phyloP scores from a whole-genome alignment of 257 asterid genomes.

The Solanum verrucosum region DNA sequence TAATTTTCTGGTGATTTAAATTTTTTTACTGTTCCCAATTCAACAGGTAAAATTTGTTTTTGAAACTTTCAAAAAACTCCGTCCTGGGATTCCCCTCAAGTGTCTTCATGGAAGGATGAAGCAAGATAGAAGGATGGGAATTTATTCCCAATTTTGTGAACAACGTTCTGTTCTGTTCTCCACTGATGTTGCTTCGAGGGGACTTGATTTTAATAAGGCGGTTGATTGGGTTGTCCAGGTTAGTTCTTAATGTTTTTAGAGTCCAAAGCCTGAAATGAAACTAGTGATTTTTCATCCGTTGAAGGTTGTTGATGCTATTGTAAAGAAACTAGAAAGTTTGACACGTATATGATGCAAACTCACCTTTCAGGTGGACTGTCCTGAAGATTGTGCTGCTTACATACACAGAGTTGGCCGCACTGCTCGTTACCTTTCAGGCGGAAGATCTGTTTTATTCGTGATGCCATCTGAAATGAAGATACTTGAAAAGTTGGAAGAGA shows the following conservation, averaged over 20 bases:
- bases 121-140: constrained; percentile 76
- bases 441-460: constrained; percentile 76
- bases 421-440: constrained; percentile 88
- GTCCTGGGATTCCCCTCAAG: constrained; percentile 85
- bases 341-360: background rate
- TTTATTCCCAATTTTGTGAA: constrained; percentile 71
- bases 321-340: background rate
- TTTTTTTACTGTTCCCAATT: background rate
- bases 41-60: constrained; percentile 69
- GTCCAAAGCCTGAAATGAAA: background rate
- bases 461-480: constrained; percentile 77
- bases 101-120: constrained; percentile 92
- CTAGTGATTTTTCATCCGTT: background rate
- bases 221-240: constrained; percentile 99
- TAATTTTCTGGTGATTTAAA: background rate
- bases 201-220: constrained; percentile 84
- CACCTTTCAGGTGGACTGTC: constrained; percentile 77
- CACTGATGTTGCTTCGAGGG: constrained; percentile 93
- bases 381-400: constrained; percentile 84
- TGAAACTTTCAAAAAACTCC: constrained; percentile 88
- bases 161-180: constrained; percentile 64
- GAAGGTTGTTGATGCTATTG: background rate
- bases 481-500: constrained; percentile 70
- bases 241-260: constrained; percentile 4
- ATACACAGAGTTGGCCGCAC: constrained; percentile 98